A percentile compares a stretch with the other conserved stretches of the same genome.
These are phyloP conservation scores for Cytospora piceicola DNA, from an alignment of 2,329 filamentous ascomycete genomes.

Conservation along the genomic window DNA sequence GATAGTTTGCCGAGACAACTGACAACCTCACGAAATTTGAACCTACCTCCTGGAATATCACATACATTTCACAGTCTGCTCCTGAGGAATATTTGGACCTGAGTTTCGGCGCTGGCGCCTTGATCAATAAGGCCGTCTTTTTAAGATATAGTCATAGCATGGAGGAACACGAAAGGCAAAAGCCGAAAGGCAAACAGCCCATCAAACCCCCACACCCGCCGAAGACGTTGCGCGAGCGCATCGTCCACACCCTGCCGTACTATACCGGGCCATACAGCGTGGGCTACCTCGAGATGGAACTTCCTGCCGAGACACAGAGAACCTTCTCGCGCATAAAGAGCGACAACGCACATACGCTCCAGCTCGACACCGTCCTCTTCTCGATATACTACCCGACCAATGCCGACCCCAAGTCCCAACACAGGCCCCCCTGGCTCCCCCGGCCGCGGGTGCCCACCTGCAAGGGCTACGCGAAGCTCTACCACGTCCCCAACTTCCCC, in stretches of 20 bases:
- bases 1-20: background rate
- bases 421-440: slow-evolving; percentile 65
- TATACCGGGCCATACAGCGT: slow-evolving; percentile 70
- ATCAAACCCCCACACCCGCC: slow-evolving; percentile 35
- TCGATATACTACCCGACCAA: slow-evolving; percentile 68
- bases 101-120: background rate
- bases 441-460: slow-evolving; percentile 59
- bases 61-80: background rate
- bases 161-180: slow-evolving; percentile 15
- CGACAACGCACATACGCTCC: slow-evolving; percentile 45
- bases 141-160: slow-evolving; percentile 6
- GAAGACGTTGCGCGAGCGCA: slow-evolving; percentile 42
- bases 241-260: slow-evolving; percentile 56
- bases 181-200: background rate
- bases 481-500: slow-evolving; percentile 53
- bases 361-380: slow-evolving; percentile 62
- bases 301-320: slow-evolving; percentile 53
- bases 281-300: slow-evolving; percentile 69
- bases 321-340: slow-evolving; percentile 47
- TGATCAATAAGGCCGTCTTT: background rate
- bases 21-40: background rate
- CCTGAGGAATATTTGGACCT: too few species aligned
- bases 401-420: slow-evolving; percentile 41
- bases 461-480: slow-evolving; percentile 66
- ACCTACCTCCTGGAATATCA: background rate